A percentile compares a stretch with the other conserved stretches of the same genome.
phyloP scores from a whole-genome alignment of 2,329 filamentous ascomycete genomes.

The Venturia carpophila region DNA sequence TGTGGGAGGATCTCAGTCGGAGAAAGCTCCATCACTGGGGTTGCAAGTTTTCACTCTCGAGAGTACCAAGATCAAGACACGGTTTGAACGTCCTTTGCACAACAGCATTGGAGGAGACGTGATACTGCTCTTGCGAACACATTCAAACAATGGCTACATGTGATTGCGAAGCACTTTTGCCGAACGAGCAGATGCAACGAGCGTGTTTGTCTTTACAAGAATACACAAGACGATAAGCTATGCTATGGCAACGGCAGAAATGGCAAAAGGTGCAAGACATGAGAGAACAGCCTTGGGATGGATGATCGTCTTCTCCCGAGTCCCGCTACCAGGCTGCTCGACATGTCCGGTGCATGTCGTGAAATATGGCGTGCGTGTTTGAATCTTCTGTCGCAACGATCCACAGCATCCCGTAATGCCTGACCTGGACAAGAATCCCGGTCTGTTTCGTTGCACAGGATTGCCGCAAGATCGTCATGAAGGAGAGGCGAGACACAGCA shows the following conservation, averaged over 20 bases:
- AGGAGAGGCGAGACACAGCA: constrained; percentile 3
- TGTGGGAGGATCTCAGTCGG: not conserved
- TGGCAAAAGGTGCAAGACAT: not conserved
- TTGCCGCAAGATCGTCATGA: constrained; percentile 6
- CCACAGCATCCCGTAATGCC: not conserved
- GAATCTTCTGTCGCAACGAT: constrained; percentile 10
- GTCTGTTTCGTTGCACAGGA: constrained; percentile 7
- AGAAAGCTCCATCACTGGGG: not conserved
- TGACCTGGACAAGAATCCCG: constrained; percentile 1
- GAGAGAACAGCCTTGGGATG: not conserved
- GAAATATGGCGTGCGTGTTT: not conserved
- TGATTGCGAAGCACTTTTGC: too few relatives aligned
- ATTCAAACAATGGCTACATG: too few relatives aligned
- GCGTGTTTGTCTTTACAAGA: not conserved
- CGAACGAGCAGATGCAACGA: too few relatives aligned
- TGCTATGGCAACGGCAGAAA: too few relatives aligned
- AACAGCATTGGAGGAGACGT: not conserved
- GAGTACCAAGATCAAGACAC: not conserved
- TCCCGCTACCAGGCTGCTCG: not conserved
- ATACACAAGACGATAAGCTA: not conserved
- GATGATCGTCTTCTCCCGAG: not conserved
- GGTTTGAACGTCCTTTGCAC: not conserved
- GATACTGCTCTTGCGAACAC: not conserved
- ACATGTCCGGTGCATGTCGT: not conserved
- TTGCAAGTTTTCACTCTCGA: not conserved